Base-by-base conservation (phyloP, 2,329 filamentous ascomycete species). In the Cucurbitaria berberidis region DNA sequence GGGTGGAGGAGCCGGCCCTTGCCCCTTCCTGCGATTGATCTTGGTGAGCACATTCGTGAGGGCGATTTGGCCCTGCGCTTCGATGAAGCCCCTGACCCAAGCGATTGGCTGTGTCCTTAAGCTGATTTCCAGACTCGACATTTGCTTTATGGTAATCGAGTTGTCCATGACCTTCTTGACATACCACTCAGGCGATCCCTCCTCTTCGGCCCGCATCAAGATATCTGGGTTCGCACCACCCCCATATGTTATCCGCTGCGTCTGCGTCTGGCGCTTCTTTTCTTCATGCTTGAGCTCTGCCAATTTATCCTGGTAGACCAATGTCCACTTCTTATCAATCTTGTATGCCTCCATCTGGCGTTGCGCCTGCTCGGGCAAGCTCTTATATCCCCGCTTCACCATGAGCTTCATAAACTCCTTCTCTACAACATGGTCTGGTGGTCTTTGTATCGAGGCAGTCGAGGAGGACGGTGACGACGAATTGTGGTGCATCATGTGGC, bases 351-450 rank as follows among this genome's bases (percentile, higher is more conserved):
- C 85, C 93, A 99, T 98, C 79, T 98, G 95, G 57, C 93, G 84
- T 64, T 89, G 86, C 26, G 95, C 95, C 78, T 96, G 91, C 70
- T 99, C 95, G 5, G 95, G 95, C 60, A 99, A 80, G 75, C 96
- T 96, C 78, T 96, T 95, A 91, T 93, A 98, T 61, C 93, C 95
- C 78, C 95, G 86, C 78, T 97, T 97, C 70, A 96, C 90, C 95
- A 99, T 98, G 61, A 99, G 80, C 46, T 91, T 88, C 68, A 93
- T 82, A 70, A 98, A 98, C 80, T 96, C 90, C 69, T 93, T 87
- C 72, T 98, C 91, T 40, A 97, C 89, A 13, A 96, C 79, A 53
- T 87, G 85, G 73, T 96, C 90, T 47, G 87, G 84, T 15, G 91
- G 91, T 65, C 89, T 86, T 41, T 86, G 84, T 45, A 95, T 84